phyloP scores from a whole-genome alignment of 1,139 yeast genomes.

The Protomyces inouyei region DNA sequence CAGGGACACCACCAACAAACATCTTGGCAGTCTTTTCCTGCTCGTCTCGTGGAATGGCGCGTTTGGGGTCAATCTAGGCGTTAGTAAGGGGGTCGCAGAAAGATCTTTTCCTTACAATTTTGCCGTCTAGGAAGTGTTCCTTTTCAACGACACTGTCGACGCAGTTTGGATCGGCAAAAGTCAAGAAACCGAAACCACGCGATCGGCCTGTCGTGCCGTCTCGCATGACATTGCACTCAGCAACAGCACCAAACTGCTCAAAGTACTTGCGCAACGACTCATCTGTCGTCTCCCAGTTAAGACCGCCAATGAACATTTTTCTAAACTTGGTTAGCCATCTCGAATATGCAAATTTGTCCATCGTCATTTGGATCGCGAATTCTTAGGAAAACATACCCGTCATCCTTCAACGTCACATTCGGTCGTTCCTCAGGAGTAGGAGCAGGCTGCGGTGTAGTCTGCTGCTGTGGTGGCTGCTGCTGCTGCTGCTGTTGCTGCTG shows the following conservation, averaged over 20 bases:
- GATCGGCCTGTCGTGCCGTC: conserved; percentile 86
- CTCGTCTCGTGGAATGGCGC: conserved; percentile 97
- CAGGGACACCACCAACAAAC: conserved; percentile 96
- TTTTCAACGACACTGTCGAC: conserved; percentile 84
- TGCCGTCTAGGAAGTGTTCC: conserved; percentile 91
- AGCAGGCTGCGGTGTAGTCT: conserved; percentile 29
- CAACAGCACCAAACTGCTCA: conserved; percentile 82
- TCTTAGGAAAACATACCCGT: conserved; percentile 40
- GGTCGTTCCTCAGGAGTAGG: conserved; percentile 36
- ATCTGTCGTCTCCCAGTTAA: conserved; percentile 97
- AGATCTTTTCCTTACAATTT: conserved; percentile 45
- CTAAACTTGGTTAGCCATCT: conserved; percentile 43
- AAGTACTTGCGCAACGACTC: conserved; percentile 65
- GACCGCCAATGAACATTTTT: conserved; percentile 96
- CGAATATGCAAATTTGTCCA: background rate
- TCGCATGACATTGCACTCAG: conserved; percentile 91
- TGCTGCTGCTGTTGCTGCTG: conserved; percentile 35
- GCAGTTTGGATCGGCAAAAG: conserved; percentile 73
- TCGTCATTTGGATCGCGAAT: conserved; percentile 33
- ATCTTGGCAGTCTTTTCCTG: conserved; percentile 97
- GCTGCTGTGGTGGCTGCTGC: conserved; percentile 33
- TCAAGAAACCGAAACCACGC: conserved; percentile 92
- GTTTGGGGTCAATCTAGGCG: conserved; percentile 77
- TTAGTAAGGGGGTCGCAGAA: background rate
- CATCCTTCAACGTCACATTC: conserved; percentile 36